Conservation (phyloP, 495 filamentous ascomycete species). For the Thozetella sp. region DNA sequence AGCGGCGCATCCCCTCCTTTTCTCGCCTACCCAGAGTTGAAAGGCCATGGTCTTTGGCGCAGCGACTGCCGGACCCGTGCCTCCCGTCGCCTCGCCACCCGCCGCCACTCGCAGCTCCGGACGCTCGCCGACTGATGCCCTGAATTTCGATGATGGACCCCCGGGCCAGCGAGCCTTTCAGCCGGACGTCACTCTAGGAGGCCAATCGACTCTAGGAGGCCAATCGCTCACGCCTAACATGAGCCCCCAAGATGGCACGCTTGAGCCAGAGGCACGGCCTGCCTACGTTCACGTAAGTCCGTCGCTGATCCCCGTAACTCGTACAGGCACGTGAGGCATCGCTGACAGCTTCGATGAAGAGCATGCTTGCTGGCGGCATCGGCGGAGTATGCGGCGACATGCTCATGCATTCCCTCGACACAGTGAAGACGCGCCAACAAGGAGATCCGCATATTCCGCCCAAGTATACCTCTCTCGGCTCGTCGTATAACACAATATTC, state of each 20-base stretch:
- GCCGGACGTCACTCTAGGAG: conserved; percentile 24
- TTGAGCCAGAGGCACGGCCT: conserved; percentile 39
- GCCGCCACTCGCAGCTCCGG: conserved; percentile 1
- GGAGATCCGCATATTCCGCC: conserved; percentile 90
- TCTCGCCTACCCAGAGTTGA: conserved; percentile 4
- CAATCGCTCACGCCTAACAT: conserved; percentile 35
- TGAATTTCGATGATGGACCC: conserved; percentile 36
- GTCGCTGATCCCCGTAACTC: not conserved
- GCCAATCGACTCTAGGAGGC: conserved; percentile 14
- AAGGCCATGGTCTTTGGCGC: conserved; percentile 32
- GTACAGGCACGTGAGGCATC: not conserved
- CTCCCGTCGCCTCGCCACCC: conserved; percentile 9
- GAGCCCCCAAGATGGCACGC: conserved; percentile 36
- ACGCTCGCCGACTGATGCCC: conserved; percentile 13
- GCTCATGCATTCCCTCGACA: conserved; percentile 98
- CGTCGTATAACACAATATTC: conserved; percentile 89
- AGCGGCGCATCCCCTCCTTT: conserved; percentile 20
- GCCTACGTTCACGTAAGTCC: conserved; percentile 45
- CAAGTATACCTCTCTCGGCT: conserved; percentile 85
- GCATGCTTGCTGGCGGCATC: conserved; percentile 90
- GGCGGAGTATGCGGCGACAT: conserved; percentile 94
- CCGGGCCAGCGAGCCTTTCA: conserved; percentile 25
- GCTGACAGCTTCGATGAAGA: conserved; percentile 46
- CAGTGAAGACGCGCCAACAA: conserved; percentile 98
- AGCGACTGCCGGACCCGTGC: conserved; percentile 15